Evolutionary conservation across 345 rosid species (phyloP).

Genomic region (Sonneratia alba): DNA sequence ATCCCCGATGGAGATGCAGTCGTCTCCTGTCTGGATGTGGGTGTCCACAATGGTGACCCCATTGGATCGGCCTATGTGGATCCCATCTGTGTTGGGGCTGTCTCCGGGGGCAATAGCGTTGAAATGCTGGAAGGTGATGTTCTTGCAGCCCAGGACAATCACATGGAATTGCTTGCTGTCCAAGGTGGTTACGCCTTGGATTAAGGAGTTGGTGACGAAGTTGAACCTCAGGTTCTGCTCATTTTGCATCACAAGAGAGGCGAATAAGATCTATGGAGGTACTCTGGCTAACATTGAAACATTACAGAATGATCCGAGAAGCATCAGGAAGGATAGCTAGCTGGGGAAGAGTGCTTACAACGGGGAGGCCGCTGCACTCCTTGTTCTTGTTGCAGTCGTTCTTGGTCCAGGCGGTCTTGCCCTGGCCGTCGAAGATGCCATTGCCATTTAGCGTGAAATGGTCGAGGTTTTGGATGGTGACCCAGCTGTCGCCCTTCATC

Average conservation of each 20-base stretch:
- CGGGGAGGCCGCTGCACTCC: slow-evolving; percentile 27
- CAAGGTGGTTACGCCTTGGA: slow-evolving; percentile 22
- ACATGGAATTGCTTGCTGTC: slow-evolving; percentile 51
- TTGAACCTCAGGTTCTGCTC: slow-evolving; percentile 42
- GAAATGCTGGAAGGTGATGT: slow-evolving; percentile 25
- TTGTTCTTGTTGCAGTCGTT: slow-evolving; percentile 19
- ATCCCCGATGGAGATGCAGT: slow-evolving; percentile 51
- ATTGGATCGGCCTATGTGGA: slow-evolving; percentile 43
- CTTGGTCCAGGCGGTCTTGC: slow-evolving; percentile 30
- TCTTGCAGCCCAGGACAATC: slow-evolving; percentile 31
- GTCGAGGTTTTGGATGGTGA: slow-evolving; percentile 26
- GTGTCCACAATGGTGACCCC: slow-evolving; percentile 26
- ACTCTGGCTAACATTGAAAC: not conserved
- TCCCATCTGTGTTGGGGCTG: slow-evolving; percentile 60
- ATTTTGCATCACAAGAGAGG: too few species aligned
- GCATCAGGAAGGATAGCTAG: too few species aligned
- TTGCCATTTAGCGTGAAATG: slow-evolving; percentile 33
- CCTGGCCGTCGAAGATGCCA: slow-evolving; percentile 60
- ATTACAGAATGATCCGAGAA: not conserved
- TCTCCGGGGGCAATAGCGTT: slow-evolving; percentile 29
- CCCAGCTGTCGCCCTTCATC: slow-evolving; percentile 32
- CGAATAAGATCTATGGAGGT: not conserved
- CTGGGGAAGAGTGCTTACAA: slow-evolving; percentile 22
- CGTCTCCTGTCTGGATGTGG: slow-evolving; percentile 48
- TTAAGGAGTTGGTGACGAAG: slow-evolving; percentile 18